Percentiles rank a stretch among this genome's conserved stretches.
phyloP scores from a whole-genome alignment of 108 stramenopile genomes.

The Skeletonema costatum region DNA sequence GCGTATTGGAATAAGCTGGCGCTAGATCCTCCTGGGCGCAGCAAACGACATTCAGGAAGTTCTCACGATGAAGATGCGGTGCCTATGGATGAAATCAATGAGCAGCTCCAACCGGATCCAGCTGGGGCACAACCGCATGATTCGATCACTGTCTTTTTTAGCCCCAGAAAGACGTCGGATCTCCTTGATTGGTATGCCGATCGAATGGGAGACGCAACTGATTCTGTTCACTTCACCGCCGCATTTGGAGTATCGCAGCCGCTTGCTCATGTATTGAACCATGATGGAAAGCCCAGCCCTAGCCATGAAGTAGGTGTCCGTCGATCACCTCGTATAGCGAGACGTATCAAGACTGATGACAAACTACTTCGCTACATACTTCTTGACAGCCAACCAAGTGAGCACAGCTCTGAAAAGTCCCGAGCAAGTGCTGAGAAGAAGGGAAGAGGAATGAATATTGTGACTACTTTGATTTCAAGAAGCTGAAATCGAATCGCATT shows the following conservation, averaged over 20 bases:
- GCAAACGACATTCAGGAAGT: slow-evolving; percentile 5
- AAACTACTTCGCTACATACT: slow-evolving; percentile 33
- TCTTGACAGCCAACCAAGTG: slow-evolving; percentile 43
- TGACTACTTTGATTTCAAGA: slow-evolving; percentile 39
- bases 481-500: slow-evolving; percentile 21
- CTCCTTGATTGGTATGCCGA: slow-evolving; percentile 47
- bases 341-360: not conserved
- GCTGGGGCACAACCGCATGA: slow-evolving; percentile 2
- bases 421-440: slow-evolving; percentile 23
- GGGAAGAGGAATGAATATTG: slow-evolving; percentile 13
- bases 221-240: slow-evolving; percentile 30
- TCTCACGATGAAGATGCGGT: slow-evolving; percentile 1
- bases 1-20: slow-evolving; percentile 34
- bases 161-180: slow-evolving; percentile 34
- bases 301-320: slow-evolving; percentile 17
- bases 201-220: slow-evolving; percentile 20
- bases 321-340: slow-evolving; percentile 38
- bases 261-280: slow-evolving; percentile 32
- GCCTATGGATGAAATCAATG: slow-evolving; percentile 35
- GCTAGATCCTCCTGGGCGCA: slow-evolving; percentile 25
- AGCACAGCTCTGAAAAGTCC: slow-evolving; percentile 15
- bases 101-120: slow-evolving; percentile 25
- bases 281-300: not conserved
- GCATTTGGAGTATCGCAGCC: slow-evolving; percentile 41
- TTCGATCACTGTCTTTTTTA: slow-evolving; percentile 33